phyloP scores from a whole-genome alignment of 768 basidiomycete genomes.

The Leccinum broughii region DNA sequence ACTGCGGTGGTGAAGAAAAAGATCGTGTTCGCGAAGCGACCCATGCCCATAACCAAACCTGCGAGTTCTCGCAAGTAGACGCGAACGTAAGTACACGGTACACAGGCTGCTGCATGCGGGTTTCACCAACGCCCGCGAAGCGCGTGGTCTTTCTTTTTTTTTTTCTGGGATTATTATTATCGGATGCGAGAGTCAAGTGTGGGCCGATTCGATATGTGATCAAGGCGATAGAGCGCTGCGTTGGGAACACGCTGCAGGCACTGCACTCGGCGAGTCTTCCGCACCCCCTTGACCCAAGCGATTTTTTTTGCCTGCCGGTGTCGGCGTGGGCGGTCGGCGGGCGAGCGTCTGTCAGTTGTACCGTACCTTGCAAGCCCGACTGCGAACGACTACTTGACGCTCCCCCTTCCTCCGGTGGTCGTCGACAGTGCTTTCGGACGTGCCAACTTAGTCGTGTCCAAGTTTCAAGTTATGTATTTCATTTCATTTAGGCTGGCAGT shows the following conservation, averaged over 20 bases:
- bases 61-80: slow-evolving; percentile 15
- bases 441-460: not conserved
- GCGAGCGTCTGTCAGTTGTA: too few species aligned
- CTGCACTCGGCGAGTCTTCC: not conserved
- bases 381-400: not conserved
- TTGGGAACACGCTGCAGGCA: slow-evolving; percentile 19
- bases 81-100: too few species aligned
- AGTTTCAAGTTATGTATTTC: not conserved
- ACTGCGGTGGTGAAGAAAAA: slow-evolving; percentile 77
- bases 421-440: not conserved
- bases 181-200: not conserved
- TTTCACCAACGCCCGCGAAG: not conserved
- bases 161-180: too few species aligned
- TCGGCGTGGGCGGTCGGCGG: not conserved
- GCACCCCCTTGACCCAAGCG: slow-evolving; percentile 22
- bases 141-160: not conserved
- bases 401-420: not conserved
- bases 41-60: slow-evolving; percentile 63
- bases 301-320: not conserved
- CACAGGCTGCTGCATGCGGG: too few species aligned
- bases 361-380: not conserved
- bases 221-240: slow-evolving; percentile 11
- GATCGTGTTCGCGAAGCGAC: slow-evolving; percentile 80
- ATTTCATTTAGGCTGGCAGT: not conserved
- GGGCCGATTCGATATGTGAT: not conserved